These are phyloP conservation scores for Saksenaea vasiformis DNA, from an alignment of 371 early-diverging fungal genomes.

Conservation along the genomic window DNA sequence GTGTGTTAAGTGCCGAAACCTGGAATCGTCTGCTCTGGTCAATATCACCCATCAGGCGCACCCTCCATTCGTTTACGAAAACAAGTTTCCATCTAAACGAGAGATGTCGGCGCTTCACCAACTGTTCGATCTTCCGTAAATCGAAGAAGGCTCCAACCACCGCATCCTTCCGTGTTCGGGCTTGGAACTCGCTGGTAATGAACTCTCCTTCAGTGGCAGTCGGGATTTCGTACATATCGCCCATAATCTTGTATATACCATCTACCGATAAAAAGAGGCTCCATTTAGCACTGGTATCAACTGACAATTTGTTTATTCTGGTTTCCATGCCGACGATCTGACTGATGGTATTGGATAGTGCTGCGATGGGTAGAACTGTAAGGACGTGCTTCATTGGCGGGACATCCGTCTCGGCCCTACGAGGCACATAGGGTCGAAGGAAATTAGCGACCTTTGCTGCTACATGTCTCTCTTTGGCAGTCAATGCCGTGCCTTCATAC, in stretches of 20 bases:
- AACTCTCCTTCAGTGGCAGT: neutral
- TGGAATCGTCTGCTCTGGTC: too few relatives aligned
- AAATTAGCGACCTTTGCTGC: too few relatives aligned
- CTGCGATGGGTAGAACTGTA: neutral
- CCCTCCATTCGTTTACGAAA: too few relatives aligned
- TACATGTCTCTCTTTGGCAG: too few relatives aligned
- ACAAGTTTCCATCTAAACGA: neutral
- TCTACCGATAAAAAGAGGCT: neutral
- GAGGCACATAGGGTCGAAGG: too few relatives aligned
- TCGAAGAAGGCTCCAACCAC: neutral
- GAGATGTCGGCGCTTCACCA: neutral
- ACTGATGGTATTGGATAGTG: neutral
- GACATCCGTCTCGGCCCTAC: too few relatives aligned
- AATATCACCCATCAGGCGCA: too few relatives aligned
- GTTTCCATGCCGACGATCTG: neutral
- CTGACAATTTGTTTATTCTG: neutral
- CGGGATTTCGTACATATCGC: neutral
- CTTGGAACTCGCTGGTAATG: neutral
- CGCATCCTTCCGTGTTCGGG: neutral
- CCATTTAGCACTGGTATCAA: neutral
- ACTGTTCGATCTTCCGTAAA: neutral
- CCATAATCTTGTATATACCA: neutral
- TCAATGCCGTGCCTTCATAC: too few relatives aligned
- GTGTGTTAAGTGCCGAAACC: too few relatives aligned
- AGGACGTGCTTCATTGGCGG: too few relatives aligned